Percentiles rank a stretch among this genome's conserved stretches.
Conservation (phyloP, 192 early-diverging fungal genomes). For the Coemansia sp. region DNA sequence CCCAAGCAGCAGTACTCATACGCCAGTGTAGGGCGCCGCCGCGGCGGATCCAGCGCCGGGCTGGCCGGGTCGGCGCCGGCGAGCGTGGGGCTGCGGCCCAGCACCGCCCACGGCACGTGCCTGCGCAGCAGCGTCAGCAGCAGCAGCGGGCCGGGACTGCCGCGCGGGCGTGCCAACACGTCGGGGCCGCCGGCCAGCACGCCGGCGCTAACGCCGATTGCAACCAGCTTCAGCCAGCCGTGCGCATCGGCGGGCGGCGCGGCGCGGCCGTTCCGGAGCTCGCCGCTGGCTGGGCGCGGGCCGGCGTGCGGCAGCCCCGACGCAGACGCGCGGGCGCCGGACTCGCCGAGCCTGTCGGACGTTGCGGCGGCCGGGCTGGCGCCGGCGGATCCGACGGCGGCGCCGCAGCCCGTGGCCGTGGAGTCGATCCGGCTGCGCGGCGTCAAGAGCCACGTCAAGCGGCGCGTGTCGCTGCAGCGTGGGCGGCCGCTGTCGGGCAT, state of each 20-base stretch:
- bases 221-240: constrained; percentile 4
- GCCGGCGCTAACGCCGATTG: constrained; percentile 8
- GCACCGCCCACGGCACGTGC: constrained; percentile 21
- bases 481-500: constrained; percentile 50
- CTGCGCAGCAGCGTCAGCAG: constrained; percentile 6
- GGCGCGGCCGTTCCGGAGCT: constrained; percentile 25
- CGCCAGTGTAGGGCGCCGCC: constrained; percentile 21
- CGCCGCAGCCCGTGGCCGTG: constrained; percentile 25
- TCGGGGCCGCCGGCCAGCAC: constrained; percentile 2
- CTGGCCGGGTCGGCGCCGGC: constrained; percentile 3
- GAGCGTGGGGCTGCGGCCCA: constrained; percentile 10
- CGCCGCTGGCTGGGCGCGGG: constrained; percentile 18
- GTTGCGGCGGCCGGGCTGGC: constrained; percentile 16
- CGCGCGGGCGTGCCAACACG: constrained; percentile 23
- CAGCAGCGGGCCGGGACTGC: background rate
- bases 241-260: background rate
- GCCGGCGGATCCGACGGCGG: constrained; percentile 14
- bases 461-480: constrained; percentile 37
- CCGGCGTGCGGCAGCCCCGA: constrained; percentile 8
- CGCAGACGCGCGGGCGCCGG: constrained; percentile 4
- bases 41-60: constrained; percentile 13
- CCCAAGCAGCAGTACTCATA: constrained; percentile 50
- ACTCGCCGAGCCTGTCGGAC: constrained; percentile 16
- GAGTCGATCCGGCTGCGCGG: constrained; percentile 46
- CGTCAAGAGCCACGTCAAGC: constrained; percentile 41